Percentiles rank a stretch among this genome's conserved stretches.
Conservation (phyloP, 179 eudicot species). For the Heliamphora pulchella region DNA sequence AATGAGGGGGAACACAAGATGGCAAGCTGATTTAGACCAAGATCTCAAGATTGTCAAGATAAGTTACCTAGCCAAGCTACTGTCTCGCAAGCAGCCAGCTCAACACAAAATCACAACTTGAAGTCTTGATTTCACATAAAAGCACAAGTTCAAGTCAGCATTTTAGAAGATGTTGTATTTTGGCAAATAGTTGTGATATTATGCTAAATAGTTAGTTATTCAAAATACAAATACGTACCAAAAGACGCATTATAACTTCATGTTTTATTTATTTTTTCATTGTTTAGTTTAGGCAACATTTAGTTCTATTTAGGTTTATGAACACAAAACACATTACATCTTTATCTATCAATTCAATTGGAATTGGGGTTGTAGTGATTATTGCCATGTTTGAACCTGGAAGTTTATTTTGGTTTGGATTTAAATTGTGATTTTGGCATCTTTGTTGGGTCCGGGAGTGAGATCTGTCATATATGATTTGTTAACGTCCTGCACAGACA, state of each 20-base stretch:
- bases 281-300: neutral
- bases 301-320: neutral
- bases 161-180: neutral
- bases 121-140: neutral
- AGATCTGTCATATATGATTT: too few relatives aligned
- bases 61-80: too few relatives aligned
- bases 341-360: neutral
- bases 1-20: too few relatives aligned
- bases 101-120: neutral
- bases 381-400: neutral
- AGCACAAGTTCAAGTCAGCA: neutral
- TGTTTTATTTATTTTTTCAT: neutral
- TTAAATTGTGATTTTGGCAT: neutral
- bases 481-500: neutral
- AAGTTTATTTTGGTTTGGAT: neutral
- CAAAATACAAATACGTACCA: neutral
- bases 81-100: neutral
- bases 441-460: neutral
- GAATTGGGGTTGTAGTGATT: neutral
- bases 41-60: too few relatives aligned
- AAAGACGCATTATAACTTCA: neutral
- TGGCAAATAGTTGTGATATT: neutral
- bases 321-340: neutral
- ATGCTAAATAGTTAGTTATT: neutral
- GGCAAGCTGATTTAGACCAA: too few relatives aligned